Evolutionary conservation across 345 rosid genomes (phyloP).

Genomic region (Mercurialis annua): DNA sequence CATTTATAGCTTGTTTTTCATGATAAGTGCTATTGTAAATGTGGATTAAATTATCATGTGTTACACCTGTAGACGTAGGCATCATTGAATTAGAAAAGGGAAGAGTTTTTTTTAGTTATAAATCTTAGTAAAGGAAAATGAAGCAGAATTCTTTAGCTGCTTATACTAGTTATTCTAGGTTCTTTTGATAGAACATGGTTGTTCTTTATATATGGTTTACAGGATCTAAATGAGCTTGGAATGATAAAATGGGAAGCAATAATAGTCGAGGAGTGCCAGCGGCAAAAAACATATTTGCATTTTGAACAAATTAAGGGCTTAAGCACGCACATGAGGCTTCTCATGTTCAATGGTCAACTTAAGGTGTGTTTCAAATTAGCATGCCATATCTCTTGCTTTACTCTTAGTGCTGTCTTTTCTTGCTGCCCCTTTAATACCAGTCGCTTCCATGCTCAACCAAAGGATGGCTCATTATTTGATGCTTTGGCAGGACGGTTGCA

Average conservation of each 20-base stretch:
- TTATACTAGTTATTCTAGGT: not conserved
- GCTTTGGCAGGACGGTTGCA: slow-evolving; percentile 40
- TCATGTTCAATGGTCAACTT: slow-evolving; percentile 41
- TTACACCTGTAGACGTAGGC: not conserved
- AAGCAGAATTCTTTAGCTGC: not conserved
- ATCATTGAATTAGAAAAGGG: not conserved
- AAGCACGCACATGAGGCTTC: slow-evolving; percentile 40
- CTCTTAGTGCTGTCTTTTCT: not conserved
- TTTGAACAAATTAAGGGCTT: slow-evolving; percentile 38
- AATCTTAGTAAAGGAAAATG: not conserved
- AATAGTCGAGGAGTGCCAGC: slow-evolving; percentile 50
- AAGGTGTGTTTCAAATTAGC: slow-evolving; percentile 35
- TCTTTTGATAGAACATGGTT: slow-evolving; percentile 2
- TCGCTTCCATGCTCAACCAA: not conserved
- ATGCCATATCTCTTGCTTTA: not conserved
- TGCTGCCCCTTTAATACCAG: not conserved
- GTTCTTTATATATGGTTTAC: slow-evolving; percentile 22
- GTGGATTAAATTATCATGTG: not conserved
- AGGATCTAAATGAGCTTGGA: slow-evolving; percentile 40
- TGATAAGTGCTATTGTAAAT: not conserved
- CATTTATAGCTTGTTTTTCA: not conserved
- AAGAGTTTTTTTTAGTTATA: not conserved
- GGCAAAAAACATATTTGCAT: slow-evolving; percentile 19
- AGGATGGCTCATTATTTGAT: slow-evolving; percentile 14
- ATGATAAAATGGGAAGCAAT: slow-evolving; percentile 49